These are phyloP conservation scores for Lachancea mirantina DNA, from an alignment of 805 yeast genomes.

Conservation along the genomic window DNA sequence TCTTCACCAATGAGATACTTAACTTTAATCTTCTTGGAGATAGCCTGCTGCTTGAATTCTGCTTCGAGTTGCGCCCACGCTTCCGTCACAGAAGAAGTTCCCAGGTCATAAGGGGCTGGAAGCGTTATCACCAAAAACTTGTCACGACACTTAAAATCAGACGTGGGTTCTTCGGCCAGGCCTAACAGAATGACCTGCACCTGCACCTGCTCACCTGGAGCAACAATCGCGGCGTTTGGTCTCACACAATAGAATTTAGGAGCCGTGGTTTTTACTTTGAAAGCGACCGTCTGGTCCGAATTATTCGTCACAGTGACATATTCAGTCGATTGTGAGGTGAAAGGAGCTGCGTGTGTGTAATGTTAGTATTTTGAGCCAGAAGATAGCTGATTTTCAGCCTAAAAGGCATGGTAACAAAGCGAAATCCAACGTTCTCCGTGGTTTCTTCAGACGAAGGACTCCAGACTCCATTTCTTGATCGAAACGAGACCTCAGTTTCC, in stretches of 20 bases:
- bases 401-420: background rate
- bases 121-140: slow-evolving; percentile 85
- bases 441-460: background rate
- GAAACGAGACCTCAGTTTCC: no score
- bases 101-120: slow-evolving; percentile 58
- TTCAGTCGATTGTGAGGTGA: slow-evolving; percentile 65
- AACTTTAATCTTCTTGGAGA: slow-evolving; percentile 63
- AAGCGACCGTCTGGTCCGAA: slow-evolving; percentile 59
- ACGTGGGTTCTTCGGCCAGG: slow-evolving; percentile 61
- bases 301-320: slow-evolving; percentile 46
- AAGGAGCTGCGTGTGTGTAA: slow-evolving; percentile 48
- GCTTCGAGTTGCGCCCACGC: slow-evolving; percentile 70
- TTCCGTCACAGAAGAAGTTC: slow-evolving; percentile 54
- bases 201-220: slow-evolving; percentile 64
- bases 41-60: slow-evolving; percentile 45
- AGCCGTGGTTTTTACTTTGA: slow-evolving; percentile 96
- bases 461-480: no score
- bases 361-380: no score
- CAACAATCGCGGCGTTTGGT: slow-evolving; percentile 81
- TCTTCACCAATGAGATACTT: slow-evolving; percentile 37
- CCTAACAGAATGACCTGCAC: slow-evolving; percentile 86
- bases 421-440: background rate
- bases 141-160: slow-evolving; percentile 77
- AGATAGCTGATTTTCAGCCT: slow-evolving; percentile 1
- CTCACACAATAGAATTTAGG: slow-evolving; percentile 94